A percentile compares a stretch with the other conserved stretches of the same genome.
Evolutionary conservation across 352 stramenopile genomes (phyloP).

Genomic region (Phytophthora cryptogea): DNA sequence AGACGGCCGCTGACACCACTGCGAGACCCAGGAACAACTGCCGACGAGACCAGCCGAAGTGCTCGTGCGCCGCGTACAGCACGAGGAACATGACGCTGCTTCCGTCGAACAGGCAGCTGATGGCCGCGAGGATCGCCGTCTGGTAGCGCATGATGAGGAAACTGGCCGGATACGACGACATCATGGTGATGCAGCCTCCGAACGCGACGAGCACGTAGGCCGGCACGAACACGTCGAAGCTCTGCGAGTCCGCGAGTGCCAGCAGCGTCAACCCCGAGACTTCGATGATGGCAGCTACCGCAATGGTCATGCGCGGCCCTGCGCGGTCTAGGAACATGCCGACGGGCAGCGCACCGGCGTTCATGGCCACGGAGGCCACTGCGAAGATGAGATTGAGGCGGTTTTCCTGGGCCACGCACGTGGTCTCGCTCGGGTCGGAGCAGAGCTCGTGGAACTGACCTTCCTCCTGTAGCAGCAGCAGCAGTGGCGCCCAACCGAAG

Average conservation of each 20-base stretch:
- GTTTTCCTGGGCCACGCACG: slow-evolving; percentile 79
- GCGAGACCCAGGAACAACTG: slow-evolving; percentile 63
- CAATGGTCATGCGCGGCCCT: slow-evolving; percentile 62
- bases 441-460: slow-evolving; percentile 83
- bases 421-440: slow-evolving; percentile 23
- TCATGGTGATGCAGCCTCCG: slow-evolving; percentile 82
- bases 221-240: slow-evolving; percentile 75
- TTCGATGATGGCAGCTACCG: slow-evolving; percentile 61
- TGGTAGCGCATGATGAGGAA: slow-evolving; percentile 78
- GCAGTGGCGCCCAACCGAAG: slow-evolving; percentile 86
- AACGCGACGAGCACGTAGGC: slow-evolving; percentile 73
- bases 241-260: slow-evolving; percentile 73
- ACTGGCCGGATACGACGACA: slow-evolving; percentile 74
- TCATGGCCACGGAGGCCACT: slow-evolving; percentile 79
- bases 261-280: slow-evolving; percentile 72
- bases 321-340: slow-evolving; percentile 79
- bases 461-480: slow-evolving; percentile 85
- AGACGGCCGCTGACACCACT: slow-evolving; percentile 47
- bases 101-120: slow-evolving; percentile 79
- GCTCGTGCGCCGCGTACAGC: slow-evolving; percentile 58
- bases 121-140: slow-evolving; percentile 76
- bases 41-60: slow-evolving; percentile 45
- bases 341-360: slow-evolving; percentile 74
- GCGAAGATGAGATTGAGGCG: slow-evolving; percentile 89
- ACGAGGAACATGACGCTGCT: slow-evolving; percentile 80